A percentile compares a stretch with the other conserved stretches of the same genome.
Conservation (phyloP, 495 filamentous ascomycete species). For the Annulohypoxylon maeteangense region DNA sequence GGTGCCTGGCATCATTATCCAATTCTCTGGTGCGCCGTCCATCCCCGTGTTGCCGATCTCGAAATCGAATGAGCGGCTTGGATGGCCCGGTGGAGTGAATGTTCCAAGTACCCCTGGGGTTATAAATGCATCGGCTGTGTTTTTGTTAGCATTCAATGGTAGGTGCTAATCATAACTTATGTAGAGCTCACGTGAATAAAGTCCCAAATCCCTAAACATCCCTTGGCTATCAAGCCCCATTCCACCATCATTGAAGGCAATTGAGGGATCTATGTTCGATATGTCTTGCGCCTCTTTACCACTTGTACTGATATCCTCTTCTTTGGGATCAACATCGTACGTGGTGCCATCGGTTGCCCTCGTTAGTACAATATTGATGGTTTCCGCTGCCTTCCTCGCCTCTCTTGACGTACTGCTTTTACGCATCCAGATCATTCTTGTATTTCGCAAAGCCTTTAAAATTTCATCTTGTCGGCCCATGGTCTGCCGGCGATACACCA, state of each 20-base stretch:
- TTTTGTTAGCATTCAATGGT: not conserved
- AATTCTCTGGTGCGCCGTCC: not conserved
- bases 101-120: not conserved
- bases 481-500: constrained; percentile 33
- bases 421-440: constrained; percentile 35
- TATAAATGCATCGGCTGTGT: constrained; percentile 7
- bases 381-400: constrained; percentile 34
- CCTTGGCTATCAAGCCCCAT: constrained; percentile 7
- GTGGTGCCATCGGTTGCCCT: not conserved
- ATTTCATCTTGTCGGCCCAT: constrained; percentile 24
- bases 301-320: not conserved
- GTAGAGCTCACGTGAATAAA: constrained; percentile 15
- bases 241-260: not conserved
- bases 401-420: constrained; percentile 26
- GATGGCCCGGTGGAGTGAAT: constrained; percentile 1
- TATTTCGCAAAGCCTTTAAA: constrained; percentile 18
- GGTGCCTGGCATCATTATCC: constrained; percentile 8
- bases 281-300: not conserved
- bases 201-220: constrained; percentile 11
- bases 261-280: not conserved
- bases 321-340: not conserved
- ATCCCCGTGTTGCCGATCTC: not conserved
- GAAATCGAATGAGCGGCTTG: constrained; percentile 3
- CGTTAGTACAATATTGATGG: constrained; percentile 32
- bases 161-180: not conserved